Base-by-base conservation (phyloP, 2,329 filamentous ascomycete species). In the Colletotrichum eremochloae region DNA sequence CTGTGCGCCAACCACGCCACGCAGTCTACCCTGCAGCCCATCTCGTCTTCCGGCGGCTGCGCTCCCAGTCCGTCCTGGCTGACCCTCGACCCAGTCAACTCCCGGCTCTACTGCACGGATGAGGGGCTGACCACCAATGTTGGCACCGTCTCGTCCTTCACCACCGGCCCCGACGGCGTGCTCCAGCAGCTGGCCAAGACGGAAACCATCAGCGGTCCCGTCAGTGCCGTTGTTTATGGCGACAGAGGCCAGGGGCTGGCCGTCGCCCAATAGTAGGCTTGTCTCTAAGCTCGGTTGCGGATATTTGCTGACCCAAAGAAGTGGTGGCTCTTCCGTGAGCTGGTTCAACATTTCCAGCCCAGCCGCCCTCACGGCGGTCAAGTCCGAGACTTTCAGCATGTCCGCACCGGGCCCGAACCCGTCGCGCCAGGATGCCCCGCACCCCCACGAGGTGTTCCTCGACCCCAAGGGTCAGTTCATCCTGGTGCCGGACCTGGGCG, bases 381-480 rank as follows among this genome's bases (percentile, higher is more conserved):
- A 85, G 70, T 80, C 80, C 64, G 76, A 82, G 68, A 80, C 79
- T 1, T 88, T 83, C 77, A 79, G 78, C 63, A 78, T 86, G 72
- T 73, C 76, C 12, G 76, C 79, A 9, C 80, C 82, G 5, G 83
- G 83, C 0, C 77, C 83, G 44, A 78, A 82, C 66, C 78, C 82
- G 2, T 78, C 80, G 6, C 87, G 88, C 63, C 89, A 93, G 80
- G 83, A 88, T 53, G 83, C 85, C 8, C 83, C 91, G 3, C 90
- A 92, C 77, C 90, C 91, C 24, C 91, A 93, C 80, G 82, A 92
- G 77, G 86, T 88, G n/a, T 79, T 92, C 63, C 78, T 91, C 44
- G 92, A 94, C 78, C 92, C 91, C 8, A 91, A 89, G 2, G 88
- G 87, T 7, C 77, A 84, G n/a, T 94, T 88, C 79, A 76, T 93